Percentiles rank a stretch among this genome's conserved stretches.
Conservation (phyloP, 805 yeast genomes). For the Starmerella stellata region DNA sequence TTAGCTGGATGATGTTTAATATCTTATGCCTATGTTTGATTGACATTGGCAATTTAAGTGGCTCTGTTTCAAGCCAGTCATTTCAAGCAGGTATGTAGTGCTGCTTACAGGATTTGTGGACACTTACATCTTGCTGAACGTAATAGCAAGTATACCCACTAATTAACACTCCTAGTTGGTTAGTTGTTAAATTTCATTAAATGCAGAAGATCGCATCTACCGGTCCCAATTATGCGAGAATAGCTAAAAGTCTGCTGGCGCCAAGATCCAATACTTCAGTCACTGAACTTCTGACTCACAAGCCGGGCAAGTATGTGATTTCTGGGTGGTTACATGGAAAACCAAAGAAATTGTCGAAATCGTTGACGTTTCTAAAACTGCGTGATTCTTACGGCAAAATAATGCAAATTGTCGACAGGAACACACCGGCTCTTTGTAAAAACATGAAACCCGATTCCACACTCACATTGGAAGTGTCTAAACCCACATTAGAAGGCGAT, state of each 20-base stretch:
- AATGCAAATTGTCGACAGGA: slow-evolving; percentile 37
- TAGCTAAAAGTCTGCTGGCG: slow-evolving; percentile 9
- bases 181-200: no score
- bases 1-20: no score
- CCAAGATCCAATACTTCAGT: slow-evolving; percentile 8
- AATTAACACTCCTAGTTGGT: no score
- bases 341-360: slow-evolving; percentile 50
- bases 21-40: no score
- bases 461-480: slow-evolving; percentile 36
- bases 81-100: no score
- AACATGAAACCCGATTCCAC: slow-evolving; percentile 55
- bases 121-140: no score
- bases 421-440: slow-evolving; percentile 28
- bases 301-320: neutral
- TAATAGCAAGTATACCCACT: no score
- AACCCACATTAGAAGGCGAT: slow-evolving; percentile 28
- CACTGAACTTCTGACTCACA: neutral
- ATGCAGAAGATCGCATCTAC: no score
- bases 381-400: slow-evolving; percentile 55
- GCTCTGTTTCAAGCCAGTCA: no score
- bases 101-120: no score
- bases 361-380: slow-evolving; percentile 50
- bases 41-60: no score
- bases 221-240: slow-evolving; percentile 2
- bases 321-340: slow-evolving; percentile 66